Evolutionary conservation across 2,329 filamentous ascomycete genomes (phyloP).

Genomic region (Fusarium beomiforme): DNA sequence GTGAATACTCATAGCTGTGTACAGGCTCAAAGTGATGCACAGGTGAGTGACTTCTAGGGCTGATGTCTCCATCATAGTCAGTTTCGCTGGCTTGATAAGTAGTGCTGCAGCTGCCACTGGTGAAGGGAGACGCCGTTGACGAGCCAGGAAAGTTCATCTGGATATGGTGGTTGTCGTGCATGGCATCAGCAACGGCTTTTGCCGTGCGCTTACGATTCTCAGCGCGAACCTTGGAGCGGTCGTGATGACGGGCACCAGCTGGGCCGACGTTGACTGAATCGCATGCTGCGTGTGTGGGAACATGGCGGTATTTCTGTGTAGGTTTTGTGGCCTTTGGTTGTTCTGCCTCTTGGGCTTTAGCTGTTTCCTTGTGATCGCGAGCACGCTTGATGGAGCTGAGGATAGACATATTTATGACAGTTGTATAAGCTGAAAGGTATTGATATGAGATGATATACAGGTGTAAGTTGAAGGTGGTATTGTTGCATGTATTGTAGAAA

Average conservation of each 20-base stretch:
- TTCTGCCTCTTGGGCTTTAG: slow-evolving; percentile 59
- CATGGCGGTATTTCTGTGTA: slow-evolving; percentile 63
- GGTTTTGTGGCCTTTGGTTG: slow-evolving; percentile 55
- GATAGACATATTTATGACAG: slow-evolving; percentile 60
- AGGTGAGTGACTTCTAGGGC: slow-evolving; percentile 33
- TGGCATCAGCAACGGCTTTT: slow-evolving; percentile 52
- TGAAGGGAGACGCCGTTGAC: slow-evolving; percentile 54
- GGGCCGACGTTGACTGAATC: slow-evolving; percentile 67
- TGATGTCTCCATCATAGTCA: slow-evolving; percentile 31
- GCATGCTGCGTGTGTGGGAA: slow-evolving; percentile 69
- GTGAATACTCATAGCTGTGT: slow-evolving; percentile 15
- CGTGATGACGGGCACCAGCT: slow-evolving; percentile 58
- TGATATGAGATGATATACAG: neutral
- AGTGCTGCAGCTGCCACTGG: slow-evolving; percentile 58
- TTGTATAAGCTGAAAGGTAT: neutral
- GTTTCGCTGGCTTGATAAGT: slow-evolving; percentile 57
- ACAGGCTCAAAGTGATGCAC: slow-evolving; percentile 9
- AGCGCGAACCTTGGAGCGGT: slow-evolving; percentile 59
- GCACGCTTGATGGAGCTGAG: slow-evolving; percentile 64
- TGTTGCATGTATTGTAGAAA: neutral
- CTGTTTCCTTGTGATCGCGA: slow-evolving; percentile 65
- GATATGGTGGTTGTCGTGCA: slow-evolving; percentile 48
- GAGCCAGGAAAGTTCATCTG: slow-evolving; percentile 51
- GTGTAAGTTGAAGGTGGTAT: neutral
- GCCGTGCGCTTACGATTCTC: slow-evolving; percentile 61